A percentile compares a stretch with the other conserved stretches of the same genome.
Conservation (phyloP, 345 rosid species). For the Populus deltoides region DNA sequence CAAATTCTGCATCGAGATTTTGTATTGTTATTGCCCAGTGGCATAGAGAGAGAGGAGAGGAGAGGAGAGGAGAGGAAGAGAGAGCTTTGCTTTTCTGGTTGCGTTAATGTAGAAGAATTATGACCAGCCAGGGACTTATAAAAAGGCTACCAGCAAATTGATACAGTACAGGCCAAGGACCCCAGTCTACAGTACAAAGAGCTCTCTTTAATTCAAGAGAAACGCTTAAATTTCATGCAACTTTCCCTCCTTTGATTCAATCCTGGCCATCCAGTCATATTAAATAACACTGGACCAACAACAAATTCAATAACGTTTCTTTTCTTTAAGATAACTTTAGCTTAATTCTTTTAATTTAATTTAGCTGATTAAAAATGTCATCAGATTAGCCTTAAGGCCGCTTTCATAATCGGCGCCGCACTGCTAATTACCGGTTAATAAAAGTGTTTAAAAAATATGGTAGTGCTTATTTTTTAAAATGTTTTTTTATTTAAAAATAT, state of each 20-base stretch:
- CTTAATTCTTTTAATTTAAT: neutral
- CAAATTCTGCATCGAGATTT: neutral
- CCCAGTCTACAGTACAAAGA: neutral
- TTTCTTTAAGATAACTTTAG: neutral
- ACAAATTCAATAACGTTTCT: neutral
- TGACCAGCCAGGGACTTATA: neutral
- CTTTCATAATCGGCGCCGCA: neutral
- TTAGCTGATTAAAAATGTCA: neutral
- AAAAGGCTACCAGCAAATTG: neutral
- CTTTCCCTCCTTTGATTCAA: neutral
- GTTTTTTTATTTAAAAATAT: too few species aligned
- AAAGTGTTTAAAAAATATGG: too few species aligned
- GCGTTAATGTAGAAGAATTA: neutral
- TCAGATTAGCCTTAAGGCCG: neutral
- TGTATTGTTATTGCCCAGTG: neutral
- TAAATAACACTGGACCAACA: neutral
- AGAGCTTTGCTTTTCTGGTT: neutral
- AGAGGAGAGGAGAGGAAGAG: neutral
- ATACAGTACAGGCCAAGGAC: neutral
- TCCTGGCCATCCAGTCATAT: neutral
- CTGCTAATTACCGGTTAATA: neutral
- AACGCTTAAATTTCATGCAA: neutral
- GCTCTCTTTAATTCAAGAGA: neutral
- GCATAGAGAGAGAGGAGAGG: neutral
- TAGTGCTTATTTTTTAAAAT: too few species aligned